Percentiles rank a stretch among this genome's conserved stretches.
phyloP scores from a whole-genome alignment of 176 grass and related monocot genomes.

The Aegilops sharonensis region DNA sequence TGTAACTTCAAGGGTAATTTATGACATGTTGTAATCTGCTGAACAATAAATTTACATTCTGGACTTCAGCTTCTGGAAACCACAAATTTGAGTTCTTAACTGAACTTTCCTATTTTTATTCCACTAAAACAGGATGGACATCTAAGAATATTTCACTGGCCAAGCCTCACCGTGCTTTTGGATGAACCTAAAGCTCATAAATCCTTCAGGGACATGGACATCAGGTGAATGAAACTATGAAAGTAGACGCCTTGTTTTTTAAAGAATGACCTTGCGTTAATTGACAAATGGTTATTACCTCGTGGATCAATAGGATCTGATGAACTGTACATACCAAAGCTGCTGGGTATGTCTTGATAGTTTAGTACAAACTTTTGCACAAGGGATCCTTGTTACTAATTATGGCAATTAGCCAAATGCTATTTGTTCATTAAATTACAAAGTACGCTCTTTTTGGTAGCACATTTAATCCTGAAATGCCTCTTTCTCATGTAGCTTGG shows the following conservation, averaged over 20 bases:
- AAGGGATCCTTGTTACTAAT: not conserved
- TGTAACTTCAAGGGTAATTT: too few species aligned
- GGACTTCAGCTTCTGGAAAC: not conserved
- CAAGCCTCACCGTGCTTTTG: slow-evolving; percentile 56
- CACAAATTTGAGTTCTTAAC: not conserved
- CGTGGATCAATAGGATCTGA: not conserved
- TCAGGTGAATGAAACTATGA: slow-evolving; percentile 53
- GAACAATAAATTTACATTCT: not conserved
- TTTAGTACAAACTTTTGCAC: not conserved
- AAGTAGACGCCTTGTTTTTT: not conserved
- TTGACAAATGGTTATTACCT: not conserved
- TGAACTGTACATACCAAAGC: not conserved
- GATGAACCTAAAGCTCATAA: slow-evolving; percentile 96
- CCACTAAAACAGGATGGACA: slow-evolving; percentile 61
- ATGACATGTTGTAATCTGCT: not conserved
- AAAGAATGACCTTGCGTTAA: not conserved
- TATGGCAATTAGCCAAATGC: not conserved
- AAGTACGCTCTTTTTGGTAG: not conserved
- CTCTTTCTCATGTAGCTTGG: slow-evolving; percentile 58
- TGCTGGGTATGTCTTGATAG: not conserved
- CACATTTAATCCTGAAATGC: slow-evolving; percentile 3
- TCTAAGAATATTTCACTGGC: slow-evolving; percentile 89
- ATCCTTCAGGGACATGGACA: slow-evolving; percentile 94
- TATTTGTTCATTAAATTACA: not conserved
- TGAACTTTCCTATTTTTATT: not conserved